A percentile compares a stretch with the other conserved stretches of the same genome.
Conservation (phyloP, 2,329 filamentous ascomycete genomes). For the Cercospora berteroae region DNA sequence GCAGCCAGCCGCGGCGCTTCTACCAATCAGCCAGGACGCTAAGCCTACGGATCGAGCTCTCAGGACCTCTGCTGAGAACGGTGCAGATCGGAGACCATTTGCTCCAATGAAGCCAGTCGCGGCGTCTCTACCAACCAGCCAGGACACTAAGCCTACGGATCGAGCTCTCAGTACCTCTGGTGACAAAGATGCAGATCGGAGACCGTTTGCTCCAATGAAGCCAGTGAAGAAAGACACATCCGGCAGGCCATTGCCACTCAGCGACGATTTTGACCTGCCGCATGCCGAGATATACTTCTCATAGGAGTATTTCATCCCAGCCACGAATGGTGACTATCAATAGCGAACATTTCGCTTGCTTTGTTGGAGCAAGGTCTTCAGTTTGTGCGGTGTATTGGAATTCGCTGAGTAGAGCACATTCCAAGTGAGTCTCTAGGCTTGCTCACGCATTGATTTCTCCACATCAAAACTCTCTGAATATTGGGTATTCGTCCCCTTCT, state of each 20-base stretch:
- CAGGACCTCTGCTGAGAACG: background rate
- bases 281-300: conserved; percentile 17
- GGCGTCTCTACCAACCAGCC: background rate
- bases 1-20: background rate
- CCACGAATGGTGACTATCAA: background rate
- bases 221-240: background rate
- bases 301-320: background rate
- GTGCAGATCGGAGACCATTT: background rate
- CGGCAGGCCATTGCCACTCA: background rate
- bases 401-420: background rate
- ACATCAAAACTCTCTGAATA: conserved; percentile 27
- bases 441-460: background rate
- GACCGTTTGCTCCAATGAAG: background rate
- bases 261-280: conserved; percentile 15
- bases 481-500: conserved; percentile 38
- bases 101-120: too few species aligned
- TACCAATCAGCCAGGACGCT: background rate
- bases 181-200: background rate
- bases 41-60: background rate
- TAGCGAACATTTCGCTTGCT: background rate
- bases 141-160: background rate
- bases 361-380: background rate
- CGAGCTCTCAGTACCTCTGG: background rate
- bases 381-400: background rate
- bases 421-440: background rate